phyloP scores from a whole-genome alignment of 495 filamentous ascomycete species.

The Aspergillus ellipticus region DNA sequence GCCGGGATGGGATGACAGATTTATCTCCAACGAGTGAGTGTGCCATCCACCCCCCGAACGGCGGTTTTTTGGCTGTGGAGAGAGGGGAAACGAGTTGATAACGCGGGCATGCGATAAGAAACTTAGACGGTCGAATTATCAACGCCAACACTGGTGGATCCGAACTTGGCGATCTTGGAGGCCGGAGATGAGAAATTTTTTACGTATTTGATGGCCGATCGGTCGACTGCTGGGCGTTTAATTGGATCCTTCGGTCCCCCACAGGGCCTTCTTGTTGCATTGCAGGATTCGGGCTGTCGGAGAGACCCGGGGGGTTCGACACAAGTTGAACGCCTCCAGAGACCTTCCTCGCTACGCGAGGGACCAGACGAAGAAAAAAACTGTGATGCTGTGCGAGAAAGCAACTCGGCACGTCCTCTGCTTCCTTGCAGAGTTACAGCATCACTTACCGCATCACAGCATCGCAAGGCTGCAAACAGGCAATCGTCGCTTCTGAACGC shows the following conservation, averaged over 20 bases:
- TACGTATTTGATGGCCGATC: not conserved
- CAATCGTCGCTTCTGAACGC: not conserved
- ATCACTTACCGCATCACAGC: no score
- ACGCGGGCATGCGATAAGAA: not conserved
- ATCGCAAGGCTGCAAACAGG: no score
- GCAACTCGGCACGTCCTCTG: no score
- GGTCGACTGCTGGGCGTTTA: not conserved
- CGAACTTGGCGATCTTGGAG: not conserved
- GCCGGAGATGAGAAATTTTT: not conserved
- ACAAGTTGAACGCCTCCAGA: not conserved
- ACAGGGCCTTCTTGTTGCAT: conserved; percentile 1
- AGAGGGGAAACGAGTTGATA: not conserved
- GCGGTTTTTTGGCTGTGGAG: not conserved
- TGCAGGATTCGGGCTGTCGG: not conserved
- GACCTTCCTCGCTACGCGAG: not conserved
- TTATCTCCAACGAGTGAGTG: not conserved
- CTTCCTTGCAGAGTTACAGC: no score
- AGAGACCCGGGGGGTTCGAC: not conserved
- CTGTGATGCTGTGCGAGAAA: not conserved
- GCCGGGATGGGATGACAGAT: not conserved
- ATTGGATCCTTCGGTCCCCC: not conserved
- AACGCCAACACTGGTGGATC: not conserved
- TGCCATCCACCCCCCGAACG: not conserved
- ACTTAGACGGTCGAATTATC: conserved; percentile 1
- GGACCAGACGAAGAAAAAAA: not conserved